Evolutionary conservation across 768 basidiomycete species (phyloP), one percentile per base, ranked within the genome.

Genomic region (Phanerochaete sordida): DNA sequence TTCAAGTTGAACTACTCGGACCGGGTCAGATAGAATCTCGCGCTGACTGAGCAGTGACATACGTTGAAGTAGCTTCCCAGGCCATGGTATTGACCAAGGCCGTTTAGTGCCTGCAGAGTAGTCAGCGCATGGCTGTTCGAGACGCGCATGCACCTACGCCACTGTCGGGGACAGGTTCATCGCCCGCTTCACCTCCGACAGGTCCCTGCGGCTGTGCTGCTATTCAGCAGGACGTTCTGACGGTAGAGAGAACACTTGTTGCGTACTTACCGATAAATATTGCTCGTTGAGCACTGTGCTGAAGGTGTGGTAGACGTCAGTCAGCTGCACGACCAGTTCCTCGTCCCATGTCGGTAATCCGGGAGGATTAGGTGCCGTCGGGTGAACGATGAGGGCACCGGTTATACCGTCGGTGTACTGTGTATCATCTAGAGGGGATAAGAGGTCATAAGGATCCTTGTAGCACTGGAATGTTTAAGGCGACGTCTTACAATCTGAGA

Each of bases 361-460:
- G 28, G 69, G 62, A 47, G 71, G 69, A 21, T 71, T 64, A 30
- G 77, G 70, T 26, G 62, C 66, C 30, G 75, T 73, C 1, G 76
- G 73, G 63, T 83, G 79, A 0, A 83, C 75, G 31, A 83, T 66
- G 35, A 84, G 61, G 23, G 80, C 77, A 0, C 81, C 83, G n/a
- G 75, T 75, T 55, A 82, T 70, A 15, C 82, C 82, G 52, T 83
- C 82, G 11, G 79, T 82, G 63, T 79, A 79, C 53, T 73, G 69
- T 31, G 67, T 73, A n/a, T 62, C 61, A 57, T 26, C 69, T 70
- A 28, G 24, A 28, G 23, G 43, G 35, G 27, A 23, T 23, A 19
- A 13, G 30, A n/a, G n/a, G n/a, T n/a, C n/a, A n/a, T n/a, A n/a
- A n/a, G n/a, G n/a, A n/a, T n/a, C n/a, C n/a, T n/a, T n/a, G n/a